These are phyloP conservation scores for Paraphoma chrysanthemicola DNA, from an alignment of 2,329 filamentous ascomycete species.

Conservation along the genomic window DNA sequence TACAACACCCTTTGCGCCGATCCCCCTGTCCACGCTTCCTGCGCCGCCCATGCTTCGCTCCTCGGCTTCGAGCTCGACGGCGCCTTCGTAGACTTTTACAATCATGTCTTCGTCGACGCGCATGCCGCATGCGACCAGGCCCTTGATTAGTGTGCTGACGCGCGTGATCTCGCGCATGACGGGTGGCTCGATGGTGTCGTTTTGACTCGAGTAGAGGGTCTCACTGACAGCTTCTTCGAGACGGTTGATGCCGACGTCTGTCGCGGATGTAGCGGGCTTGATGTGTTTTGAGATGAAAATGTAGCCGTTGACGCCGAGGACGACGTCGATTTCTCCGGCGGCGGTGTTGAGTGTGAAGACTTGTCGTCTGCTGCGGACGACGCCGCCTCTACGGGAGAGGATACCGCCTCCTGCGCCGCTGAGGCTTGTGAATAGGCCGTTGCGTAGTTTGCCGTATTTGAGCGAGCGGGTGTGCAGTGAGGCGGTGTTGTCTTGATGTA, in stretches of 20 bases:
- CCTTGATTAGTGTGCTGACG: constrained; percentile 79
- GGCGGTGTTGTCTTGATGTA: constrained; percentile 85
- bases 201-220: constrained; percentile 93
- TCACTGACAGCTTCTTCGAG: constrained; percentile 87
- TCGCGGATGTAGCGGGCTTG: constrained; percentile 62
- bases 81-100: constrained; percentile 76
- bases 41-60: constrained; percentile 62
- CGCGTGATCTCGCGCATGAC: constrained; percentile 89
- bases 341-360: constrained; percentile 75
- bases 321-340: constrained; percentile 77
- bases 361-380: constrained; percentile 83
- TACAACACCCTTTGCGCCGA: constrained; percentile 41
- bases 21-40: constrained; percentile 27
- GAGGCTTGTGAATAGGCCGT: constrained; percentile 87
- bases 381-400: constrained; percentile 64
- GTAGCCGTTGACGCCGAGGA: constrained; percentile 95
- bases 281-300: constrained; percentile 92
- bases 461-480: constrained; percentile 87
- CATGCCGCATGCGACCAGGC: constrained; percentile 81
- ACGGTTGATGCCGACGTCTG: constrained; percentile 73
- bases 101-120: constrained; percentile 10
- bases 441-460: constrained; percentile 94
- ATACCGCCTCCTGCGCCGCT: constrained; percentile 75
- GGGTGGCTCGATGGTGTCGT: constrained; percentile 78
- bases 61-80: constrained; percentile 74